Evolutionary conservation across 345 rosid genomes (phyloP).

Genomic region (Theobroma cacao): DNA sequence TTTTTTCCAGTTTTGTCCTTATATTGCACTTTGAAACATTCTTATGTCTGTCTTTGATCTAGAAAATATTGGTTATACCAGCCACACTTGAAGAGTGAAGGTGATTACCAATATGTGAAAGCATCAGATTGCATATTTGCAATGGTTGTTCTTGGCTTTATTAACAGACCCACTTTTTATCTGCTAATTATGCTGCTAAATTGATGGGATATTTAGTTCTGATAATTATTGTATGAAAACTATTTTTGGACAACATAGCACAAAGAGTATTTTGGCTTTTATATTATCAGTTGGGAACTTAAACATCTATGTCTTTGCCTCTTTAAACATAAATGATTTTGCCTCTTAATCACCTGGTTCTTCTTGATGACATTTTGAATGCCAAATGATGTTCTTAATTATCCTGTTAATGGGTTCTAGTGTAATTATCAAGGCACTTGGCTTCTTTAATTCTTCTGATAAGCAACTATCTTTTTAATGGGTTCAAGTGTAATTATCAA

Average conservation of each 20-base stretch:
- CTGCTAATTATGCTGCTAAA: not conserved
- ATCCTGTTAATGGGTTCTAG: not conserved
- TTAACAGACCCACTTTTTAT: not conserved
- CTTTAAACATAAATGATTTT: not conserved
- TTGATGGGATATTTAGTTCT: not conserved
- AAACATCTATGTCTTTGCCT: not conserved
- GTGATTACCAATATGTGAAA: not conserved
- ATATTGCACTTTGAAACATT: not conserved
- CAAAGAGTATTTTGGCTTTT: not conserved
- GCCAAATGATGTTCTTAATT: not conserved
- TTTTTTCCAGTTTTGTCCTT: not conserved
- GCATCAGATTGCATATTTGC: not conserved
- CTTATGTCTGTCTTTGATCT: not conserved
- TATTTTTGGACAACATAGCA: not conserved
- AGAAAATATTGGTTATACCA: not conserved
- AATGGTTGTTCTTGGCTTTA: not conserved
- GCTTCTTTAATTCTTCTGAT: not conserved
- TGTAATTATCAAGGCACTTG: not conserved
- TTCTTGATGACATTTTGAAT: constrained; percentile 5
- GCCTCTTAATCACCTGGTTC: not conserved
- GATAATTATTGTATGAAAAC: not conserved
- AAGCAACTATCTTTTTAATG: not conserved
- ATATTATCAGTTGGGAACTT: not conserved
- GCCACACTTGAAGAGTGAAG: not conserved
- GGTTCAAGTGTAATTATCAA: not conserved